phyloP scores from a whole-genome alignment of 768 basidiomycete species.

The Termitomyces titanicus region DNA sequence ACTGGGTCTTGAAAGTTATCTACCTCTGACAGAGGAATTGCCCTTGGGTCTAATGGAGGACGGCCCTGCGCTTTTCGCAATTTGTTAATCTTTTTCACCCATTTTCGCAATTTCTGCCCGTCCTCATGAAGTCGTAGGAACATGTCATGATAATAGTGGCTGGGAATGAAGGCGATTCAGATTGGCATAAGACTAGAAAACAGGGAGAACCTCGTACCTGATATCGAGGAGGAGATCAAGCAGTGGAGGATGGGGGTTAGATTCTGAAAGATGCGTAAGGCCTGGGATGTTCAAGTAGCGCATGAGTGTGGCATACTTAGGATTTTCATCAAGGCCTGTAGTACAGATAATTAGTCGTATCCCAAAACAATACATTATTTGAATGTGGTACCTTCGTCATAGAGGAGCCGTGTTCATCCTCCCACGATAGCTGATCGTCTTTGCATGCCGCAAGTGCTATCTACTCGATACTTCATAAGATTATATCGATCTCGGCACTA shows the following conservation, averaged over 20 bases:
- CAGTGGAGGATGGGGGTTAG: slow-evolving; percentile 26
- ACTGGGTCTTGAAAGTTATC: slow-evolving; percentile 38
- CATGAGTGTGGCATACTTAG: too few relatives aligned
- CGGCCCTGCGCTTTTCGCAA: slow-evolving; percentile 13
- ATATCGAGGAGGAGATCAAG: slow-evolving; percentile 27
- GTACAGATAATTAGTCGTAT: background rate
- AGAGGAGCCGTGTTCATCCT: slow-evolving; percentile 29
- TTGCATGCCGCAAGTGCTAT: slow-evolving; percentile 35
- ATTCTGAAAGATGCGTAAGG: slow-evolving; percentile 12
- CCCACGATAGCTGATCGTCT: slow-evolving; percentile 36
- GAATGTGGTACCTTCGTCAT: slow-evolving; percentile 29
- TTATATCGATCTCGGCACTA: background rate
- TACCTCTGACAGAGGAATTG: slow-evolving; percentile 23
- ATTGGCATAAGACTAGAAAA: background rate
- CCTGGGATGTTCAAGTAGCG: too few relatives aligned
- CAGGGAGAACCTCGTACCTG: slow-evolving; percentile 12
- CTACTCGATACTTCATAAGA: slow-evolving; percentile 11
- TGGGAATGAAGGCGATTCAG: background rate
- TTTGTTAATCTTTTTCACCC: slow-evolving; percentile 15
- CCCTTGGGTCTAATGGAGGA: slow-evolving; percentile 1
- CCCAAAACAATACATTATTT: background rate
- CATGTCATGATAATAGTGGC: slow-evolving; percentile 29
- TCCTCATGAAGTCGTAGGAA: slow-evolving; percentile 25
- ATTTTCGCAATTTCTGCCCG: slow-evolving; percentile 22
- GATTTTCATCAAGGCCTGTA: too few relatives aligned